Base-by-base conservation (phyloP, 495 filamentous ascomycete species). In the Coniosporium apollinis region DNA sequence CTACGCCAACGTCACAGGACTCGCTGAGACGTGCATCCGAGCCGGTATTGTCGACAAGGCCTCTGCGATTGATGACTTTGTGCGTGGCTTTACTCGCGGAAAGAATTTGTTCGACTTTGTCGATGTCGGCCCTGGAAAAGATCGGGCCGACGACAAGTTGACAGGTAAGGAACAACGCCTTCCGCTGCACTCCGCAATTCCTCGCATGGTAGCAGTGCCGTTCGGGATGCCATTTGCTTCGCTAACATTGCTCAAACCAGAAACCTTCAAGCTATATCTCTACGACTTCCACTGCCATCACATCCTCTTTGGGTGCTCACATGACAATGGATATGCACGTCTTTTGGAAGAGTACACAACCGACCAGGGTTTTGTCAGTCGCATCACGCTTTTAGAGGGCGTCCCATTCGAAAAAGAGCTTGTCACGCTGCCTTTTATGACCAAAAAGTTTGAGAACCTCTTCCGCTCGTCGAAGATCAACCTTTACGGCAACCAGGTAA, bases 251-350 rank as follows among this genome's bases (percentile, higher is more conserved):
- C n/a, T n/a, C n/a, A n/a, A n/a, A n/a, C n/a, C 57, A 86, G 83
- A 84, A 61, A 72, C 58, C 44, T 82, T 67, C 61, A 73, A 70
- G 68, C 52, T 74, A 18, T 61, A 72, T 52, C 48, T 74, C 31
- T 64, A 71, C 57, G 69, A 86, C 46, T 68, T 64, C 47, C 79
- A 83, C 52, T 91, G 83, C 56, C 79, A 77, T 45, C 81, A 85
- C 41, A 74, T 91, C 28, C 58, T 86, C 31, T 60, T 93, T 29
- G 84, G 82, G 9, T 76, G 82, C 41, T 79, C 77, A 15, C 76
- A 82, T 41, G 78, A 85, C 52, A 69, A 70, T 37, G 69, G 72
- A 22, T 91, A 84, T 52, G 71, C 68, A 17, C 64, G 71, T 1
- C 66, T 78, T 37, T 55, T 93, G n/a, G 72, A 75, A 45, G 63